Evolutionary conservation across 2,329 filamentous ascomycete genomes (phyloP), one percentile per base, ranked within the genome.

Genomic region (Pseudogymnoascus sp.): DNA sequence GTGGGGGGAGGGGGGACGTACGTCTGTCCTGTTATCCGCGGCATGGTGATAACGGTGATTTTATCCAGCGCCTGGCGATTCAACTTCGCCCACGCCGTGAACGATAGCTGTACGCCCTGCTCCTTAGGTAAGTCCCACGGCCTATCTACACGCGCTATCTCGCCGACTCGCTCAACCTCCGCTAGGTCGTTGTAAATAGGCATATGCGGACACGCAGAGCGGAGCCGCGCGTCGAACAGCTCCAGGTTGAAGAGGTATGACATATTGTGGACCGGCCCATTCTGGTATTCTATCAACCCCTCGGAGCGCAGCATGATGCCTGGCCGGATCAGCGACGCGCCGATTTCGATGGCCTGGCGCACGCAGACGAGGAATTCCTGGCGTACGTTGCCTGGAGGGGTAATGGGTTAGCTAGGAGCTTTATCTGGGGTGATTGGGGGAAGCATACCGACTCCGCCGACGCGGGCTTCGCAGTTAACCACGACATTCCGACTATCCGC

Each of bases 41-140:
- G 47, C 47, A 54, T 54, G 1, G 23, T 54, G 26, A 54, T 11
- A 31, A 54, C 47, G 0, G 23, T 54, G 4, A 54, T 54, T 4
- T 54, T 54, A 12, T 26, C 26, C 26, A 5, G 5, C 14, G 7
- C 6, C 47, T 54, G 47, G 8, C 23, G 47, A 54, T 54, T 29
- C 26, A 54, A 16, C n/a, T 5, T 31, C 26, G 47, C 47, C 47
- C 47, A 54, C 47, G 12, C 47, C 8, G 23, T 54, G 11, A 54
- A 54, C 2, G 47, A 54, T 14, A 61, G 7, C 45, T 63, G 31
- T 59, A 64, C 2, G 62, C 61, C 18, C 60, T 40, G n/a, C 57
- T 60, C 31, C 26, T 12, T 63, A 65, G 66, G 71, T 66, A 61
- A 66, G 69, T 23, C 68, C 69, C 63, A 71, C 67, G 14, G 59